A percentile compares a stretch with the other conserved stretches of the same genome.
Conservation (phyloP, 371 early-diverging fungal species). For the Mortierella sp. region DNA sequence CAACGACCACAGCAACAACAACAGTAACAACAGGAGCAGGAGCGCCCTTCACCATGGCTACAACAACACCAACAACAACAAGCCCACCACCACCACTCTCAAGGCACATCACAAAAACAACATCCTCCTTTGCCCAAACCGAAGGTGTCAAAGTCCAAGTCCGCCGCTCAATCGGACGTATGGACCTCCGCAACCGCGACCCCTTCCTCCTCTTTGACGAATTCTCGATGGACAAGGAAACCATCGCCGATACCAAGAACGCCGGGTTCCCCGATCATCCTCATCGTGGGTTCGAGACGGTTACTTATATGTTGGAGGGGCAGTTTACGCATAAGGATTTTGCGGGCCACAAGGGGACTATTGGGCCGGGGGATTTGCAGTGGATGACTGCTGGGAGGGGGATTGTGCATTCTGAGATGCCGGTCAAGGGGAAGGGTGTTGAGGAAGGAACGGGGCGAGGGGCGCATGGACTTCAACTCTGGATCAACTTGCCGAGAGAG, state of each 20-base stretch:
- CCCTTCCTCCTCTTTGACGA: not conserved
- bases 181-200: not conserved
- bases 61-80: not conserved
- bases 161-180: not conserved
- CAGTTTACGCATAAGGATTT: not conserved
- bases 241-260: not conserved
- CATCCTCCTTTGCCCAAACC: not conserved
- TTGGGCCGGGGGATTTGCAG: not conserved
- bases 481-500: not conserved
- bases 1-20: not conserved
- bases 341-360: not conserved
- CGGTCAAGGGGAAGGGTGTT: not conserved
- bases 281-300: not conserved
- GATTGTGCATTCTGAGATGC: slow-evolving; percentile 1
- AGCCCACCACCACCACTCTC: not conserved
- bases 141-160: not conserved
- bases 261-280: not conserved
- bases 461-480: not conserved
- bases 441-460: not conserved
- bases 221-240: not conserved
- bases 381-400: not conserved
- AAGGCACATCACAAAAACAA: not conserved
- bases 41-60: not conserved
- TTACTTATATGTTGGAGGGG: not conserved
- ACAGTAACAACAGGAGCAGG: not conserved